These are phyloP conservation scores for Zygnema cylindricum DNA, from an alignment of 139 green algal species.

Conservation along the genomic window DNA sequence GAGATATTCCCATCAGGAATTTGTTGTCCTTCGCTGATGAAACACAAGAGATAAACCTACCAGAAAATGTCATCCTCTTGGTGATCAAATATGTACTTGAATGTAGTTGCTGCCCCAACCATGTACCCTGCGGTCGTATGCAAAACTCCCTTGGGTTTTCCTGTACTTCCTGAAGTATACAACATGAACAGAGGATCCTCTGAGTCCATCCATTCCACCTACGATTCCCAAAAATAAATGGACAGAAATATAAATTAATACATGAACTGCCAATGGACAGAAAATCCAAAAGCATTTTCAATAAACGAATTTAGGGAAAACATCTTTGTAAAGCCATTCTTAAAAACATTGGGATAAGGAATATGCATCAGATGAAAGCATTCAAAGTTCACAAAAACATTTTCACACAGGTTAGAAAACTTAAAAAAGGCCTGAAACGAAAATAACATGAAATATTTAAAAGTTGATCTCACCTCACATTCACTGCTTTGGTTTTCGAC, in stretches of 20 bases:
- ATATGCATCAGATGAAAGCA: no score
- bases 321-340: no score
- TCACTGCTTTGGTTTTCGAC: conserved; percentile 67
- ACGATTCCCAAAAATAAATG: not conserved
- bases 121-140: conserved; percentile 70
- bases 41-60: no score
- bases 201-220: conserved; percentile 84
- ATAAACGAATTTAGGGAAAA: no score
- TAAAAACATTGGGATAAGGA: no score
- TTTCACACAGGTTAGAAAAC: no score
- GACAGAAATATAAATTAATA: not conserved
- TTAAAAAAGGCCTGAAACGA: no score
- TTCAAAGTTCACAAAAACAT: no score
- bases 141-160: conserved; percentile 69
- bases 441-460: no score
- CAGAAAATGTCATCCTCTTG: conserved; percentile 65
- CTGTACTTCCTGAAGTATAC: conserved; percentile 82
- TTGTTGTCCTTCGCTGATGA: no score
- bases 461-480: conserved; percentile 76
- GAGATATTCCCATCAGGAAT: no score
- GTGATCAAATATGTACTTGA: conserved; percentile 68
- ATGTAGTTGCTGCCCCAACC: conserved; percentile 70
- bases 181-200: conserved; percentile 87
- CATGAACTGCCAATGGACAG: not conserved
- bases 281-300: no score